Conservation (phyloP, 345 rosid species). For the Citrus medica region DNA sequence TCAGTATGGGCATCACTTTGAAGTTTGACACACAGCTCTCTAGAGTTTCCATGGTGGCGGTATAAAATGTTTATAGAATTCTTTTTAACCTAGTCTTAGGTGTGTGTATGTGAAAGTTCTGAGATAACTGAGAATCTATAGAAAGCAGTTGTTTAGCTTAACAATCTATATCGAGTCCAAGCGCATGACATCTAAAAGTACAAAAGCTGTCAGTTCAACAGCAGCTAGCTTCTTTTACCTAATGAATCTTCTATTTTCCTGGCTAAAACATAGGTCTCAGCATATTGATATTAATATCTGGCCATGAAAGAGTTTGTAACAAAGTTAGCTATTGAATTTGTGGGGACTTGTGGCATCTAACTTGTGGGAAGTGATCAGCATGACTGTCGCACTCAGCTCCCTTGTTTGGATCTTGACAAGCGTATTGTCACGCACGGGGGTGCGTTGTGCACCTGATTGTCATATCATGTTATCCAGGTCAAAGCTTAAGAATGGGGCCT, state of each 20-base stretch:
- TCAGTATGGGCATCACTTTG: slow-evolving; percentile 75
- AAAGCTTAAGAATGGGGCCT: too few relatives aligned
- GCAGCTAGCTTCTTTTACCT: background rate
- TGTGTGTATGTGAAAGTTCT: background rate
- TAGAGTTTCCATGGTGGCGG: background rate
- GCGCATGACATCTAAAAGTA: background rate
- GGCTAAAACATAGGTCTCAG: too few relatives aligned
- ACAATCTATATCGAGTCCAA: too few relatives aligned
- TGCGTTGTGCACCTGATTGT: too few relatives aligned
- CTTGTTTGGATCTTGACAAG: too few relatives aligned
- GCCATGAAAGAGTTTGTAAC: background rate
- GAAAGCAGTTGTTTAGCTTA: background rate
- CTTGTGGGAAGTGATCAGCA: too few relatives aligned
- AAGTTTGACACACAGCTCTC: slow-evolving; percentile 59
- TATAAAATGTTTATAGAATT: background rate
- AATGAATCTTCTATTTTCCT: background rate
- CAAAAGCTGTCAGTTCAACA: background rate
- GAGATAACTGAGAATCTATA: background rate
- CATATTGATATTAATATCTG: background rate
- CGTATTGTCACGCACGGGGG: too few relatives aligned
- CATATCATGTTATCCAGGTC: background rate
- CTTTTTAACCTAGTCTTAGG: background rate
- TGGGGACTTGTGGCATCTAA: background rate
- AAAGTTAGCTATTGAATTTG: background rate
- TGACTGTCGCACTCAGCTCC: too few relatives aligned